These are phyloP conservation scores for Clausena lansium DNA, from an alignment of 345 rosid species.

Conservation along the genomic window DNA sequence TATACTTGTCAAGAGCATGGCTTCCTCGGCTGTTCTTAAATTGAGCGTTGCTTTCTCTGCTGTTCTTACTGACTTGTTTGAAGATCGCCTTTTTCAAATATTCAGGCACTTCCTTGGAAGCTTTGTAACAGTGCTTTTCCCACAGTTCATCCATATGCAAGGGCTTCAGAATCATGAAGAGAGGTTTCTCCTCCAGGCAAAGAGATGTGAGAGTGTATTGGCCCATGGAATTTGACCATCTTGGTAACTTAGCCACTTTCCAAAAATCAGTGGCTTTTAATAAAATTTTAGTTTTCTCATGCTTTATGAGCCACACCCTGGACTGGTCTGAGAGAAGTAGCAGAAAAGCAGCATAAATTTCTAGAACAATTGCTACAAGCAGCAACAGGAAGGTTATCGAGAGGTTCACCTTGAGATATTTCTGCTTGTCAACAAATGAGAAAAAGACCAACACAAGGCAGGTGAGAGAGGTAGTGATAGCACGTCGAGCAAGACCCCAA, in stretches of 20 bases:
- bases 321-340: conserved; percentile 7
- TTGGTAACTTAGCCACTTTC: not conserved
- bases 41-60: not conserved
- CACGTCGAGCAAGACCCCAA: not conserved
- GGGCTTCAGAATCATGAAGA: not conserved
- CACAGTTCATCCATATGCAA: not conserved
- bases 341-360: not conserved
- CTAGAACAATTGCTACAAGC: not conserved
- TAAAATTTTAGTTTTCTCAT: not conserved
- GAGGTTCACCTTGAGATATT: not conserved
- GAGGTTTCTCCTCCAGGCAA: conserved; percentile 2
- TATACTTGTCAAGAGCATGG: not conserved
- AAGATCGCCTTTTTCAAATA: not conserved
- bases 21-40: not conserved
- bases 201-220: not conserved
- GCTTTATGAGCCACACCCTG: not conserved
- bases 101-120: not conserved
- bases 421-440: not conserved
- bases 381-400: not conserved
- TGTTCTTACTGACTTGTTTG: not conserved
- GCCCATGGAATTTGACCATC: conserved; percentile 9
- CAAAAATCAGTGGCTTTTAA: no score
- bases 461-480: not conserved
- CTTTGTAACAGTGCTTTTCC: not conserved
- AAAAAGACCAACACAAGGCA: not conserved